Evolutionary conservation across 371 early-diverging fungal species (phyloP).

Genomic region (Mucor racemosus): DNA sequence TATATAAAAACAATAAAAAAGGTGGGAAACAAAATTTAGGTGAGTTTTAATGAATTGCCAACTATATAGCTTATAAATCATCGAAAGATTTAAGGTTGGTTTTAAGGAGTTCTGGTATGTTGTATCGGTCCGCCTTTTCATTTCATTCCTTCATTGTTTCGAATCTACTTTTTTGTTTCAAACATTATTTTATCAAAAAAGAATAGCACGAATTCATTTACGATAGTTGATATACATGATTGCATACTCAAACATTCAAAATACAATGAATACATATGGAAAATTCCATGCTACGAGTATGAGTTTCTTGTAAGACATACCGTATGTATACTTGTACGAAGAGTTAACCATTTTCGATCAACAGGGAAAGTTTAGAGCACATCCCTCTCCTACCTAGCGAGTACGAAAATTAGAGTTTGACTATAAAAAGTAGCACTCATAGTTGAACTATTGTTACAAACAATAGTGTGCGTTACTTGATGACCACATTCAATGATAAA

Average conservation of each 20-base stretch:
- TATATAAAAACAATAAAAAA: neutral
- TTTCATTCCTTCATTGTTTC: neutral
- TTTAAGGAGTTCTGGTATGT: neutral
- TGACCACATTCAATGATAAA: too few species aligned
- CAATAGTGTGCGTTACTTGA: too few species aligned
- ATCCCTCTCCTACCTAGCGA: too few species aligned
- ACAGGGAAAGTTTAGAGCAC: too few species aligned
- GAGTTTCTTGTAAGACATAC: neutral
- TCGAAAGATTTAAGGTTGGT: neutral
- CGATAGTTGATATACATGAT: too few species aligned
- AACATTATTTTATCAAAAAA: neutral
- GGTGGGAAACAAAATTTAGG: neutral
- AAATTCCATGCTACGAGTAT: neutral
- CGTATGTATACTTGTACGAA: neutral
- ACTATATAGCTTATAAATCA: neutral
- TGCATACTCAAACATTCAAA: too few species aligned
- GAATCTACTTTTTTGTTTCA: neutral
- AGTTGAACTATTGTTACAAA: too few species aligned
- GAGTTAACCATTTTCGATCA: slow-evolving; percentile 1
- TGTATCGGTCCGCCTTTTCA: neutral
- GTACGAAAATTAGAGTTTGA: too few species aligned
- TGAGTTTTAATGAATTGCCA: neutral
- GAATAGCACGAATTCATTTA: neutral
- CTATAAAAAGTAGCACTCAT: too few species aligned
- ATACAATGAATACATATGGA: too few species aligned